These are phyloP conservation scores for Esteya vermicola DNA, from an alignment of 2,329 filamentous ascomycete species.

Conservation along the genomic window DNA sequence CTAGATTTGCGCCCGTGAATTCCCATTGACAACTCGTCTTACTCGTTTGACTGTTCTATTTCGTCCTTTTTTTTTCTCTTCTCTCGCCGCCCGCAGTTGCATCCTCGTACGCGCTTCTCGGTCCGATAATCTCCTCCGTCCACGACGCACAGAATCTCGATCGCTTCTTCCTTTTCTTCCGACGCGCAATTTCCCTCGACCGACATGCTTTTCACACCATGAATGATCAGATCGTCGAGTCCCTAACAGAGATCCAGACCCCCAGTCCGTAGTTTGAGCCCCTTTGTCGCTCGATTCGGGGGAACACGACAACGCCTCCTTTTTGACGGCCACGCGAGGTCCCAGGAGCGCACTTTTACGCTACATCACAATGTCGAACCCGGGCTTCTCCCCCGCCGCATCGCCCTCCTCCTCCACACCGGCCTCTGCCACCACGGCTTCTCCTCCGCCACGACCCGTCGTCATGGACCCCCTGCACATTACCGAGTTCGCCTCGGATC, in stretches of 20 bases:
- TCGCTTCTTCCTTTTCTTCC: background rate
- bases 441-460: slow-evolving; percentile 15
- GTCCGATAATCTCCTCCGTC: background rate
- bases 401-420: background rate
- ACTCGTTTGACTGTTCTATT: background rate
- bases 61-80: background rate
- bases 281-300: slow-evolving; percentile 1
- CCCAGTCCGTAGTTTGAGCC: background rate
- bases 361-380: background rate
- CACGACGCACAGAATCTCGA: too few relatives aligned
- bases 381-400: background rate
- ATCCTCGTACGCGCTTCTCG: background rate
- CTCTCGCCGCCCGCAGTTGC: background rate
- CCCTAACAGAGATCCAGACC: background rate
- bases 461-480: slow-evolving; percentile 47
- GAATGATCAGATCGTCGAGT: background rate
- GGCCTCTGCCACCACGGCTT: slow-evolving; percentile 3
- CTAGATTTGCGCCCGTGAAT: background rate
- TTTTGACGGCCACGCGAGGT: background rate
- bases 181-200: background rate
- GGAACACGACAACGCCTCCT: background rate
- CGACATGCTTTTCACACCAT: slow-evolving; percentile 3
- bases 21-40: background rate
- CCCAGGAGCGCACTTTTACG: background rate
- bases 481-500: slow-evolving; percentile 52